Conservation (phyloP, 75 land plant genomes). For the Picea glauca region DNA sequence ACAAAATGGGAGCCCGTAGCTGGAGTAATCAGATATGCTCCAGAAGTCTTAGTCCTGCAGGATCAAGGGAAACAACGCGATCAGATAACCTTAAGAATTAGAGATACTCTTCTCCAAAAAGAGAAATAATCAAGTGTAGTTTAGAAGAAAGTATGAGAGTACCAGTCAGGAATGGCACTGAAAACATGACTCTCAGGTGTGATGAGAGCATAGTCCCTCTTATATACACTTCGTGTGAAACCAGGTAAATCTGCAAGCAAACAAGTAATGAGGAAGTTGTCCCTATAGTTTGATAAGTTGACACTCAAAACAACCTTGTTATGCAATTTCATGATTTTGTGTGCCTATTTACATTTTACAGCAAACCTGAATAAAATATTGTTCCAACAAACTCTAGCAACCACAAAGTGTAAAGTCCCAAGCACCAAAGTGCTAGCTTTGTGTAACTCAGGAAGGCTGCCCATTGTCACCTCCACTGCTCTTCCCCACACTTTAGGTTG, state of each 20-base stretch:
- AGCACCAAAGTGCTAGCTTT: no score
- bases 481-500: no score
- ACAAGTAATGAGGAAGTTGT: slow-evolving; percentile 6
- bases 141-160: not conserved
- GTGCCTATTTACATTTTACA: not conserved
- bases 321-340: not conserved
- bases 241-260: slow-evolving; percentile 80
- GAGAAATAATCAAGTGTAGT: not conserved
- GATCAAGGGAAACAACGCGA: slow-evolving; percentile 12
- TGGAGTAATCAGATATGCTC: slow-evolving; percentile 87
- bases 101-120: not conserved
- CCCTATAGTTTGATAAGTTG: not conserved
- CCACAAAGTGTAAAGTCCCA: no score
- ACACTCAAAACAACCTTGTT: not conserved
- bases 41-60: slow-evolving; percentile 69
- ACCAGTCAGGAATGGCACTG: slow-evolving; percentile 87
- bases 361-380: not conserved
- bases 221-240: slow-evolving; percentile 86
- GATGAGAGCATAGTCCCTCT: slow-evolving; percentile 84
- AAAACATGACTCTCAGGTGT: slow-evolving; percentile 98
- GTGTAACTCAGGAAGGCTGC: no score
- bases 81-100: not conserved
- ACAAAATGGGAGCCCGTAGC: slow-evolving; percentile 90
- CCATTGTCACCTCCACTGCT: no score
- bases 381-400: no score